A percentile compares a stretch with the other conserved stretches of the same genome.
Conservation (phyloP, 2,329 filamentous ascomycete species). For the Paraphoma sp. region DNA sequence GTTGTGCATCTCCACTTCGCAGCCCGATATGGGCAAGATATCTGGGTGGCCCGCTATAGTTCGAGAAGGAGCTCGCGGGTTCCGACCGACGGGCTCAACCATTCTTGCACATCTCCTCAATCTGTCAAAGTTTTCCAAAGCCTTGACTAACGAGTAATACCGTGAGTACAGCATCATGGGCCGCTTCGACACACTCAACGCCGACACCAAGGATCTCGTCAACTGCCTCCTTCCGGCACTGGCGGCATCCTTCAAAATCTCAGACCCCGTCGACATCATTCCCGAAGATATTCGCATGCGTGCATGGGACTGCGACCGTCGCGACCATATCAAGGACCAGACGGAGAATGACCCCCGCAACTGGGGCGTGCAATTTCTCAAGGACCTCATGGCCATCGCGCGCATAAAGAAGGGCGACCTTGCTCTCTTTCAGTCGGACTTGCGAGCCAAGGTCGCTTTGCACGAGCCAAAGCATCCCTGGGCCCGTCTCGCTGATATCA, state of each 20-base stretch:
- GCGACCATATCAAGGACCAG: slow-evolving; percentile 42
- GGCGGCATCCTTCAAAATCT: slow-evolving; percentile 30
- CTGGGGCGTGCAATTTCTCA: slow-evolving; percentile 47
- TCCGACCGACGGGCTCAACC: too few relatives aligned
- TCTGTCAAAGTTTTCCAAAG: too few relatives aligned
- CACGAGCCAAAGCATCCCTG: slow-evolving; percentile 41
- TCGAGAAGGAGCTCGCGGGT: too few relatives aligned
- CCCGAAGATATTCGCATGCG: slow-evolving; percentile 47
- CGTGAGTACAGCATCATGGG: slow-evolving; percentile 26
- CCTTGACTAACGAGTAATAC: background rate
- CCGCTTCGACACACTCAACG: slow-evolving; percentile 41
- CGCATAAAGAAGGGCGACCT: slow-evolving; percentile 36
- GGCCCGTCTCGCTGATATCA: slow-evolving; percentile 38
- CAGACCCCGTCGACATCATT: slow-evolving; percentile 34
- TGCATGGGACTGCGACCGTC: slow-evolving; percentile 43
- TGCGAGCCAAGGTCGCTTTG: slow-evolving; percentile 30
- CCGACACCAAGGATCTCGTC: slow-evolving; percentile 40
- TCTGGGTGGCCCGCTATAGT: too few relatives aligned
- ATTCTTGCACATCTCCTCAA: too few relatives aligned
- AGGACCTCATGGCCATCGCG: slow-evolving; percentile 39
- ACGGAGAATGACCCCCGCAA: slow-evolving; percentile 44
- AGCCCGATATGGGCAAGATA: too few relatives aligned
- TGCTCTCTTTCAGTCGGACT: slow-evolving; percentile 29
- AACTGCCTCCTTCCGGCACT: slow-evolving; percentile 39
- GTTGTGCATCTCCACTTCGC: too few relatives aligned